These are phyloP conservation scores for Tolypocladium ophioglossoides DNA, from an alignment of 2,329 filamentous ascomycete genomes.

Conservation along the genomic window DNA sequence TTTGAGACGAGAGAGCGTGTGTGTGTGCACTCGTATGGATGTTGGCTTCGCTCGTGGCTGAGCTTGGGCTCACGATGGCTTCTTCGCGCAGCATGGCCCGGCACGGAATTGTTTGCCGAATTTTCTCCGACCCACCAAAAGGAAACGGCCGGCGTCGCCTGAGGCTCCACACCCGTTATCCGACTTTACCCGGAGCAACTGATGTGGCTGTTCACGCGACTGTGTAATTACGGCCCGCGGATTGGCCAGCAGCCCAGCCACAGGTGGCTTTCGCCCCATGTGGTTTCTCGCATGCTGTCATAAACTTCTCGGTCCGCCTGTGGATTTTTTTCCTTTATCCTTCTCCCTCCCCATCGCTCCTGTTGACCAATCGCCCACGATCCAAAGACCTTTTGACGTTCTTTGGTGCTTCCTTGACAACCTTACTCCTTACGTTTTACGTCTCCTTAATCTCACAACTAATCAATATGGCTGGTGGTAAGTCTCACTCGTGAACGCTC, in stretches of 20 bases:
- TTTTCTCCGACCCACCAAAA: slow-evolving; percentile 5
- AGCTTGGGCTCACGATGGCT: background rate
- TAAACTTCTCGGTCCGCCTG: slow-evolving; percentile 22
- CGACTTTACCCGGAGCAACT: slow-evolving; percentile 24
- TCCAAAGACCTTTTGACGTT: slow-evolving; percentile 5
- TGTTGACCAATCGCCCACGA: slow-evolving; percentile 1
- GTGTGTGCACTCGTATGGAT: too few relatives aligned
- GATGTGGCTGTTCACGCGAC: slow-evolving; percentile 7
- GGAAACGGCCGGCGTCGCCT: background rate
- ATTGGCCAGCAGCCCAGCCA: slow-evolving; percentile 27
- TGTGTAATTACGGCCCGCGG: slow-evolving; percentile 21
- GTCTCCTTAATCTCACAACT: slow-evolving; percentile 9
- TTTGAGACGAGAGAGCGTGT: slow-evolving; percentile 5
- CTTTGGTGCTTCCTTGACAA: slow-evolving; percentile 6
- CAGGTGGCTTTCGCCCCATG: slow-evolving; percentile 19
- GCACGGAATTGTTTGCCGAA: slow-evolving; percentile 7
- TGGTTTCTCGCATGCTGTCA: slow-evolving; percentile 27
- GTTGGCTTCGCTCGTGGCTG: background rate
- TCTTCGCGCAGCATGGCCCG: background rate
- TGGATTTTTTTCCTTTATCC: slow-evolving; percentile 13
- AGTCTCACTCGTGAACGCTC: slow-evolving; percentile 14
- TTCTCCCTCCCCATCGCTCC: slow-evolving; percentile 10
- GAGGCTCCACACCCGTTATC: slow-evolving; percentile 7
- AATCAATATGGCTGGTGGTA: slow-evolving; percentile 35
- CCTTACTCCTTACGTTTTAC: slow-evolving; percentile 4